phyloP scores from a whole-genome alignment of 2,329 filamentous ascomycete genomes.

The Aureobasidium sp. region DNA sequence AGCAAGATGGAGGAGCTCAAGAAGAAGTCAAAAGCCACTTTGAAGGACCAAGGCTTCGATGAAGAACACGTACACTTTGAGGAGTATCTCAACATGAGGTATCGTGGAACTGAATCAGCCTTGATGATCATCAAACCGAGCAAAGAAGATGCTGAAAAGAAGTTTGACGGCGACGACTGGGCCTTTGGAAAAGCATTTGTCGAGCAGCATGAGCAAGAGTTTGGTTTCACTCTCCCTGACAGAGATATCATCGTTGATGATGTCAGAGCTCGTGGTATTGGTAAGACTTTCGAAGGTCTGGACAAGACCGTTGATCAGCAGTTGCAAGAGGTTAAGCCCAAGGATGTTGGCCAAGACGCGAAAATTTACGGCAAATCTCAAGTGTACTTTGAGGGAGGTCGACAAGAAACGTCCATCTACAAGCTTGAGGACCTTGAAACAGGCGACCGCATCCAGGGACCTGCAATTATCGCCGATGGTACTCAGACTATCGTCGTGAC shows the following conservation, averaged over 20 bases:
- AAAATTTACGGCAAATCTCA: constrained; percentile 60
- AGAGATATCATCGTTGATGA: constrained; percentile 87
- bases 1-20: constrained; percentile 73
- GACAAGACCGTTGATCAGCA: constrained; percentile 82
- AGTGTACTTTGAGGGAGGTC: constrained; percentile 80
- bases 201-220: constrained; percentile 83
- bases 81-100: constrained; percentile 90
- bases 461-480: constrained; percentile 75
- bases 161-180: constrained; percentile 63
- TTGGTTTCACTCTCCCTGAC: constrained; percentile 80
- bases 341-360: constrained; percentile 48
- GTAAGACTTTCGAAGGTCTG: constrained; percentile 73
- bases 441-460: constrained; percentile 68
- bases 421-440: constrained; percentile 67
- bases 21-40: constrained; percentile 59
- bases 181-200: constrained; percentile 80
- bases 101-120: constrained; percentile 82
- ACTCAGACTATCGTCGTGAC: constrained; percentile 83
- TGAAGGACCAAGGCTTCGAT: constrained; percentile 73
- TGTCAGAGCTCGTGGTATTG: constrained; percentile 79
- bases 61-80: constrained; percentile 72
- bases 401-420: constrained; percentile 72
- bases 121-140: constrained; percentile 79
- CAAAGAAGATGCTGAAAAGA: constrained; percentile 52
- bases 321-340: constrained; percentile 60